Conservation (phyloP, 352 stramenopile species). For the Pythium angustatum region DNA sequence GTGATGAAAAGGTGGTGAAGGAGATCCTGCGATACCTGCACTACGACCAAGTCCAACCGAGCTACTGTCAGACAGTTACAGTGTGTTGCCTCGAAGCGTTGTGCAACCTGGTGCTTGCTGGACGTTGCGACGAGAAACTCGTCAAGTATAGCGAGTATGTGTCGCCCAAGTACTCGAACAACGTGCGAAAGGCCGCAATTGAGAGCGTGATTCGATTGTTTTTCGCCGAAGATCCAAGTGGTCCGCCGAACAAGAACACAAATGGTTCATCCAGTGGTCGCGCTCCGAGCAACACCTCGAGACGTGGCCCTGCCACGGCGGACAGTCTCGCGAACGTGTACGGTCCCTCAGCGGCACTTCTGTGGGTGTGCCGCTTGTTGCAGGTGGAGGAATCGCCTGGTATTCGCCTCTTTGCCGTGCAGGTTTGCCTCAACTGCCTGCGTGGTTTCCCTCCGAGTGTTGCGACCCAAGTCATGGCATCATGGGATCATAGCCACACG, state of each 20-base stretch:
- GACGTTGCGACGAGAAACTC: slow-evolving; percentile 63
- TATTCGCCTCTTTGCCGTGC: slow-evolving; percentile 72
- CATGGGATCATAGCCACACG: slow-evolving; percentile 84
- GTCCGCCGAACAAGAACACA: slow-evolving; percentile 15
- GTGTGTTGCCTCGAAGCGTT: slow-evolving; percentile 81
- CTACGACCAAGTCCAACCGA: slow-evolving; percentile 85
- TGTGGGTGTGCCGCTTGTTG: slow-evolving; percentile 69
- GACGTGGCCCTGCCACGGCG: not conserved
- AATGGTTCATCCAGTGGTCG: slow-evolving; percentile 15
- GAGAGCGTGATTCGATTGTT: slow-evolving; percentile 84
- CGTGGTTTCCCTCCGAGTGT: slow-evolving; percentile 72
- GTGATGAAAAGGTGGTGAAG: slow-evolving; percentile 53
- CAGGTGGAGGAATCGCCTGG: slow-evolving; percentile 66
- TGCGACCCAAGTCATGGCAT: slow-evolving; percentile 73
- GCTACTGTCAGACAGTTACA: slow-evolving; percentile 79
- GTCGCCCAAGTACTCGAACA: slow-evolving; percentile 67
- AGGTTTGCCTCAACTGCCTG: slow-evolving; percentile 83
- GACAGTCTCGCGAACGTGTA: slow-evolving; percentile 58
- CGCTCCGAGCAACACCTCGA: not conserved
- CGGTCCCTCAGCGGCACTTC: slow-evolving; percentile 61
- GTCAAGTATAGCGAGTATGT: slow-evolving; percentile 76
- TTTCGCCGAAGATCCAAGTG: slow-evolving; percentile 74
- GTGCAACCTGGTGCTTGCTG: slow-evolving; percentile 74
- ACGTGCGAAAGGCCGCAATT: slow-evolving; percentile 82
- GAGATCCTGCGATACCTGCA: slow-evolving; percentile 82